Evolutionary conservation across 2,329 filamentous ascomycete species (phyloP), one percentile per base, ranked within the genome.

Genomic region (Aurifilum marmelostoma): DNA sequence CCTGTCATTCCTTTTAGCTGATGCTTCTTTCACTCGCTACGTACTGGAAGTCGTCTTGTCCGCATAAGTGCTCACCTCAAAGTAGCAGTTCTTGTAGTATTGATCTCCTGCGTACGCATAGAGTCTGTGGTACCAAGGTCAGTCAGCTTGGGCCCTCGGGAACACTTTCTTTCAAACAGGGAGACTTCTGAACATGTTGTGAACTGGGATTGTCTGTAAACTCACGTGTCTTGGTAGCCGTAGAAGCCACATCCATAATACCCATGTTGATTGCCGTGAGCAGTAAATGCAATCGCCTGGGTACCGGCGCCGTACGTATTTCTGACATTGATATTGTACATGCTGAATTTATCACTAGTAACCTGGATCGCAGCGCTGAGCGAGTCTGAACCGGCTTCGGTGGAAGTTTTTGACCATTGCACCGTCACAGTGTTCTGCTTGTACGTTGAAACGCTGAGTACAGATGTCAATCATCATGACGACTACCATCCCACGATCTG

Each of bases 301-400:
- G 74, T 69, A 5, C 78, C 77, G 29, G 75, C 67, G 1, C 78
- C 78, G 61, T 76, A 79, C 3, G 75, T 75, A 69, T 80, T 79
- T n/a, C 66, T 73, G 18, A 79, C 75, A 43, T 79, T 78, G 67
- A 79, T 74, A 37, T 79, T 79, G 47, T 80, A 78, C 72, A 79
- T 73, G 29, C 71, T 74, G 50, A 79, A 76, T 29, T 74, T 73
- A 58, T 72, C 71, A 8, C 75, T 73, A 8, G 73, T 73, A 27
- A 77, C 75, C 56, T 78, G 75, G 8, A 79, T 66, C 1, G 78
- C 78, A 1, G 76, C 75, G 29, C 77, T 79, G 27, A 69, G 67
- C 59, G 77, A 77, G 21, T 79, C 67, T 9, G 72, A 73, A 0
- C 78, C 78, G 1, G 77, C 75, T 1, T 74, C 71, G 0, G 74